phyloP scores from a whole-genome alignment of 1,284 basidiomycete species.

The Pholiota adiposa region DNA sequence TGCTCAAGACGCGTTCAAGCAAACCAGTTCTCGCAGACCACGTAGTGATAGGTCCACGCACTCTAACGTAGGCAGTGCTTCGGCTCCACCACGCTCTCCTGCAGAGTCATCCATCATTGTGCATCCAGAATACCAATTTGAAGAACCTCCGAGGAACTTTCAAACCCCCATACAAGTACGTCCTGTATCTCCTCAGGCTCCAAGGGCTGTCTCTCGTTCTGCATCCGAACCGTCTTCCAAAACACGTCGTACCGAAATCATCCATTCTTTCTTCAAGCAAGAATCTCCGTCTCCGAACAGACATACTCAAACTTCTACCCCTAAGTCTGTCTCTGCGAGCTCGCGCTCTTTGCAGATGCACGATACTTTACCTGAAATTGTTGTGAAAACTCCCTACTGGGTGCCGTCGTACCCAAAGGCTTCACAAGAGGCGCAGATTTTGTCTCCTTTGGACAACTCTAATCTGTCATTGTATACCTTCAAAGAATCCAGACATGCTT shows the following conservation, averaged over 20 bases:
- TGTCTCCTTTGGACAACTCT: slow-evolving; percentile 21
- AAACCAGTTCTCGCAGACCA: background rate
- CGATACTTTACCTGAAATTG: slow-evolving; percentile 10
- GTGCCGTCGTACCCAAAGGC: slow-evolving; percentile 31
- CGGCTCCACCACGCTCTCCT: background rate
- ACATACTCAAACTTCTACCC: slow-evolving; percentile 18
- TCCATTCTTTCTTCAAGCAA: slow-evolving; percentile 19
- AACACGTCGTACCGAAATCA: slow-evolving; percentile 15
- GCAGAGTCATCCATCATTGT: background rate
- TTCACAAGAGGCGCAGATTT: slow-evolving; percentile 2
- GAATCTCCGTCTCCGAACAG: slow-evolving; percentile 1
- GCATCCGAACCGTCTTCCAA: slow-evolving; percentile 23
- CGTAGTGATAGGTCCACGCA: background rate
- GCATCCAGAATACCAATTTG: background rate
- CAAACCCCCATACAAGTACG: background rate
- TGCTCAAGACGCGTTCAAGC: slow-evolving; percentile 3
- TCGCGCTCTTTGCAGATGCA: background rate
- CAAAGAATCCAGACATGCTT: background rate
- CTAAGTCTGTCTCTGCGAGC: slow-evolving; percentile 4
- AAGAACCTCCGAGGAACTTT: background rate
- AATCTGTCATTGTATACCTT: slow-evolving; percentile 16
- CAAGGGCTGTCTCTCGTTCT: slow-evolving; percentile 20
- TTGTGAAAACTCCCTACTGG: slow-evolving; percentile 34
- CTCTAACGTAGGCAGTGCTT: background rate
- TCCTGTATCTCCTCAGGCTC: slow-evolving; percentile 11